Evolutionary conservation across 176 grass and related monocot species (phyloP).

Genomic region (Pontederia crassipes): DNA sequence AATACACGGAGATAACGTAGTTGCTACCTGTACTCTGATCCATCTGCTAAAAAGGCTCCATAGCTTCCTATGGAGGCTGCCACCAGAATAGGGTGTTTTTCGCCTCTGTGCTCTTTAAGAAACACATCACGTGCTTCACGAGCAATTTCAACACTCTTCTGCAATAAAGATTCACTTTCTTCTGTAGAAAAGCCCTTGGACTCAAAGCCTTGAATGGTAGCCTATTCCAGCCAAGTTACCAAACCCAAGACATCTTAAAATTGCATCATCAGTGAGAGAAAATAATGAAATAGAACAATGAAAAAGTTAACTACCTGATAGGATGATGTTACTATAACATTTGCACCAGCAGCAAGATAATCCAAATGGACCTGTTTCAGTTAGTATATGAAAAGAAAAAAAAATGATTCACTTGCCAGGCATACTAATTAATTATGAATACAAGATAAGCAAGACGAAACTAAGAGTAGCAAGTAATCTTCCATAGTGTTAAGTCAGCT

Average conservation of each 20-base stretch:
- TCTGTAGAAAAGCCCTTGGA: conserved; percentile 65
- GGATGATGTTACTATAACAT: conserved; percentile 78
- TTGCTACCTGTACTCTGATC: conserved; percentile 81
- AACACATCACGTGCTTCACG: conserved; percentile 64
- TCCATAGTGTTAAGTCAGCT: too few species aligned
- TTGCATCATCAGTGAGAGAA: not conserved
- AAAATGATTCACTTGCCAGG: not conserved
- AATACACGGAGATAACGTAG: not conserved
- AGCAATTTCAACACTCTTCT: conserved; percentile 74
- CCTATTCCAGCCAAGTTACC: conserved; percentile 26
- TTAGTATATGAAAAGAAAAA: not conserved
- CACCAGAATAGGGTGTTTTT: conserved; percentile 51
- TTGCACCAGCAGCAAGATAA: conserved; percentile 80
- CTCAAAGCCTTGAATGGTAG: conserved; percentile 86
- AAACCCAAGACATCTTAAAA: not conserved
- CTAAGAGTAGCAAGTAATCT: too few species aligned
- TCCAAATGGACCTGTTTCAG: conserved; percentile 80
- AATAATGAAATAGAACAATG: too few species aligned
- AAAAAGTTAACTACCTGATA: conserved; percentile 62
- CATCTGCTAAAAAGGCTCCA: conserved; percentile 95
- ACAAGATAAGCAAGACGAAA: not conserved
- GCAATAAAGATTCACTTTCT: conserved; percentile 52
- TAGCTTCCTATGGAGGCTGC: conserved; percentile 90
- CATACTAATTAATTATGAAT: too few species aligned
- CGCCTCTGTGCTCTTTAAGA: conserved; percentile 23